Conservation (phyloP, 2,329 filamentous ascomycete species). For the Aspergillus phoenicis region DNA sequence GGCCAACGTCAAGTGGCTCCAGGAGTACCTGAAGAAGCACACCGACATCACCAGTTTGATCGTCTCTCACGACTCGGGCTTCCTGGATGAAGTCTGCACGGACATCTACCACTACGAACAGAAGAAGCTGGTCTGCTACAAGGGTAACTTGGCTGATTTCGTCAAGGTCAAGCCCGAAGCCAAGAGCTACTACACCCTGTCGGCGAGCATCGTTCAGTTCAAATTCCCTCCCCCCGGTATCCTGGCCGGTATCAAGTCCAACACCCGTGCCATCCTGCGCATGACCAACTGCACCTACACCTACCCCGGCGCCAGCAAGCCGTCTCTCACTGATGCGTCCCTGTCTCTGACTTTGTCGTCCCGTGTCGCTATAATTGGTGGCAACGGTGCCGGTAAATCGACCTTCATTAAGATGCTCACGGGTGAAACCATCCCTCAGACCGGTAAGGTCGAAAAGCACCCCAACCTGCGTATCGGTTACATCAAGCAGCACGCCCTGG, state of each 20-base stretch:
- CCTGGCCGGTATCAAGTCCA: slow-evolving; percentile 89
- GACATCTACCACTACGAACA: slow-evolving; percentile 99
- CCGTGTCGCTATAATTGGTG: slow-evolving; percentile 91
- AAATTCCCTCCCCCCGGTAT: slow-evolving; percentile 98
- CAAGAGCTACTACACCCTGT: slow-evolving; percentile 97
- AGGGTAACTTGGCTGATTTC: slow-evolving; percentile 62
- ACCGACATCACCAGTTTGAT: slow-evolving; percentile 96
- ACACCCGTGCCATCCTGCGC: slow-evolving; percentile 89
- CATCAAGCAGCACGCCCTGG: slow-evolving; percentile 98
- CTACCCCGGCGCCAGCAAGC: slow-evolving; percentile 88
- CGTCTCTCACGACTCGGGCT: slow-evolving; percentile 96
- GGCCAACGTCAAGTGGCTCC: slow-evolving; percentile 91
- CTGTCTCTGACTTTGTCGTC: slow-evolving; percentile 87
- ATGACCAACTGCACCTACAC: slow-evolving; percentile 91
- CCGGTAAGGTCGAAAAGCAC: slow-evolving; percentile 93
- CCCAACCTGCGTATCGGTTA: slow-evolving; percentile 98
- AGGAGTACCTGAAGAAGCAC: slow-evolving; percentile 93
- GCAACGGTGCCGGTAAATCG: slow-evolving; percentile 97
- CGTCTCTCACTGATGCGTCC: slow-evolving; percentile 84
- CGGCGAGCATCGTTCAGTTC: slow-evolving; percentile 85
- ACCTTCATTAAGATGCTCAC: slow-evolving; percentile 97
- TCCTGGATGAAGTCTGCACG: slow-evolving; percentile 95
- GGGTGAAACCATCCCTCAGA: slow-evolving; percentile 81
- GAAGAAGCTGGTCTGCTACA: slow-evolving; percentile 77
- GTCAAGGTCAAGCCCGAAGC: slow-evolving; percentile 89